phyloP scores from a whole-genome alignment of 176 grass and related monocot genomes.

The Sorghum bicolor region Sorghum_bicolor_NCBIv3 NC_012871.2:64299501-64300000 shows the following conservation, averaged over 20 bases:
- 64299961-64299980: conserved; percentile 61
- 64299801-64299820: conserved; percentile 1
- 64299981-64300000: conserved; percentile 98
- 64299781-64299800: neutral
- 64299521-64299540: neutral
- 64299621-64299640: neutral
- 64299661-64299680: neutral
- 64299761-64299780: neutral
- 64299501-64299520: conserved; percentile 82
- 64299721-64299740: conserved; percentile 13
- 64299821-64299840: neutral
- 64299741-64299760: neutral
- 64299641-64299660: neutral
- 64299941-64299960: neutral
- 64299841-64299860: neutral
- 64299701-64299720: neutral
- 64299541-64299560: neutral
- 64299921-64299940: conserved; percentile 11
- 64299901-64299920: neutral
- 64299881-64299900: neutral
- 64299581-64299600: neutral
- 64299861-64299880: neutral
- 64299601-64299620: conserved; percentile 5
- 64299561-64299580: neutral
- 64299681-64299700: neutral